Percentiles rank a stretch among this genome's conserved stretches.
Evolutionary conservation across 2,329 filamentous ascomycete genomes (phyloP).

Genomic region (Trichoderma pleuroti): DNA sequence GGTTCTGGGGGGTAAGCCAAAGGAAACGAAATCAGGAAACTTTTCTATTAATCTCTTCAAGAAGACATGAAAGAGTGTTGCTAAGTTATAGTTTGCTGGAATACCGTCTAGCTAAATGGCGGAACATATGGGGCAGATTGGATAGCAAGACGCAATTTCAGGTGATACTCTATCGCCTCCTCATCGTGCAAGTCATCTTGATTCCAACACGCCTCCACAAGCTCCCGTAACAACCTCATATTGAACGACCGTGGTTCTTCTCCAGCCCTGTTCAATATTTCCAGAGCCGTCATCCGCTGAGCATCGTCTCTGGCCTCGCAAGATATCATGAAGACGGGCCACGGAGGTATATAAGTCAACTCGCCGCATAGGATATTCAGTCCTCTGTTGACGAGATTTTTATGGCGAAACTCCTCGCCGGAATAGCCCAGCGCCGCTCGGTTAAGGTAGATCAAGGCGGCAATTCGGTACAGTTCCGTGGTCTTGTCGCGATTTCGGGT

Average conservation of each 20-base stretch:
- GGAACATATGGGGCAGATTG: neutral
- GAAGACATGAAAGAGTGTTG: neutral
- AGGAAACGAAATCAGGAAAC: neutral
- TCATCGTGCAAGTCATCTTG: slow-evolving; percentile 4
- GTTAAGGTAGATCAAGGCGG: neutral
- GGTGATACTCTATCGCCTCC: neutral
- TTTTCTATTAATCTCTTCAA: neutral
- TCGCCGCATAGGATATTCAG: neutral
- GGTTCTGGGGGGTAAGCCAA: neutral
- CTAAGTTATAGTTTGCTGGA: neutral
- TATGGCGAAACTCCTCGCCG: neutral
- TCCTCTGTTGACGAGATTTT: neutral
- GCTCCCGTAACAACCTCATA: neutral
- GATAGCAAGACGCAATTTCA: neutral
- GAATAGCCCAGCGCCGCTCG: slow-evolving; percentile 6
- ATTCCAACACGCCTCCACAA: slow-evolving; percentile 9
- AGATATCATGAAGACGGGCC: neutral
- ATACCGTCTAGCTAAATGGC: neutral
- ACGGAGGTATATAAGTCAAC: neutral
- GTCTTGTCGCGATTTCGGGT: neutral
- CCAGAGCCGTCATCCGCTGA: neutral
- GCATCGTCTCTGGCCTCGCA: neutral
- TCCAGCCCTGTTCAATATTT: neutral
- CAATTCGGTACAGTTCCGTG: neutral
- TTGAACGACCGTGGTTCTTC: neutral